Base-by-base conservation (phyloP, 2,329 filamentous ascomycete species). In the Cladosporium colombiae region DNA sequence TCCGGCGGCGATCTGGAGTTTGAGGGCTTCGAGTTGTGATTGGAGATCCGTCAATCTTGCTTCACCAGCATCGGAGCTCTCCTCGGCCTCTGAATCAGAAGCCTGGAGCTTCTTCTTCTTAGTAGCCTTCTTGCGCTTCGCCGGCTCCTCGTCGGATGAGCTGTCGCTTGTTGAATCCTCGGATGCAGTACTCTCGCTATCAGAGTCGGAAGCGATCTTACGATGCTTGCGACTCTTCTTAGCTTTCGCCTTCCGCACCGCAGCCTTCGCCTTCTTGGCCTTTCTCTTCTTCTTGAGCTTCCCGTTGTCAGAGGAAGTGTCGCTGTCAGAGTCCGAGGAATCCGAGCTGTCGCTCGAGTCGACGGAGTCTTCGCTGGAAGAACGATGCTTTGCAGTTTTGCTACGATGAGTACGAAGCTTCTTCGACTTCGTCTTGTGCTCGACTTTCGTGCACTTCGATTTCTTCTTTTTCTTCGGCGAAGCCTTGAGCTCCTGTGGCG, bases 211-310 rank as follows among this genome's bases (percentile, higher is more conserved):
- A 23, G 29, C 58, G 10, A 49, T 58, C 23, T 67, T 61, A 21
- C 65, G 58, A n/a, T 57, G 55, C 62, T 53, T 67, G 50, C 57
- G 35, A 35, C 16, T 62, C 35, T 63, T 65, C 50, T 60, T 60
- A n/a, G 49, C 25, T 49, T 55, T 55, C 16, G 27, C 64, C 65
- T 52, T 73, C 69, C 37, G 70, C 66, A 62, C 61, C 5, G 65
- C 66, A 13, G 57, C 29, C 52, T 65, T 61, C 5, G 62, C 40
- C 56, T 69, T 70, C 68, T 69, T 71, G 3, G 49, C 46, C 13
- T 61, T 53, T 57, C 68, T 70, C 55, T 70, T 74, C 68, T 69
- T 69, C 65, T 69, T 72, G 21, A 65, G 66, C 44, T 67, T 69
- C 40, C 73, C 71, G 25, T 71, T 68, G 16, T 71, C 69, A 8